phyloP scores from a whole-genome alignment of 148 eudicot species.

The Rheum nobile region DNA sequence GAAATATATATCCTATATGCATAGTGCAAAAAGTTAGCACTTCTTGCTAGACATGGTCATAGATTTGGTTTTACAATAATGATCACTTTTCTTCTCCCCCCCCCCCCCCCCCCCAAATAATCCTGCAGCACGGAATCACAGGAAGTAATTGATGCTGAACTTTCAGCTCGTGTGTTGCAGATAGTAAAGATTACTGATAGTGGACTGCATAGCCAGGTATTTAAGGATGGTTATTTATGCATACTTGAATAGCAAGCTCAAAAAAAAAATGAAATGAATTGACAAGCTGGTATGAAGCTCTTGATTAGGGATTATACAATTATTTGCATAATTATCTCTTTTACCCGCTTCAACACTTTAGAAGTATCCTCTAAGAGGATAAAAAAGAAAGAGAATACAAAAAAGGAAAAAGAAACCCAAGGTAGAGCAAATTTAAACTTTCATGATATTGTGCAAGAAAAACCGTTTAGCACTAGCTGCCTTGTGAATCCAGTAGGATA shows the following conservation, averaged over 20 bases:
- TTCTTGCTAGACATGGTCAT: background rate
- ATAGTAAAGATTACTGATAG: slow-evolving; percentile 69
- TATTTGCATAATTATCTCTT: background rate
- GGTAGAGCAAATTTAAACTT: background rate
- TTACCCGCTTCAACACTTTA: background rate
- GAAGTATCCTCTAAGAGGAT: background rate
- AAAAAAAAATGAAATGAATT: background rate
- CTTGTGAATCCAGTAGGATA: background rate
- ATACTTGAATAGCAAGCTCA: background rate
- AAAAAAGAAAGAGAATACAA: background rate
- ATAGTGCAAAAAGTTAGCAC: background rate
- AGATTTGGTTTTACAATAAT: background rate
- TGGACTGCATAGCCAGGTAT: slow-evolving; percentile 73
- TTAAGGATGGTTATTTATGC: background rate
- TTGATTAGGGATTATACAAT: background rate
- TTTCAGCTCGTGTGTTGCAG: slow-evolving; percentile 83
- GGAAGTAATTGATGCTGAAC: slow-evolving; percentile 87
- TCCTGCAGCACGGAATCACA: slow-evolving; percentile 52
- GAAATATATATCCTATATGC: background rate
- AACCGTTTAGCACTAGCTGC: background rate
- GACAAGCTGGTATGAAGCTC: background rate
- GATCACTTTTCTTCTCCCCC: background rate
- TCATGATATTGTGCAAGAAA: background rate
- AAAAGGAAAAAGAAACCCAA: background rate
- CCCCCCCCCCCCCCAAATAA: background rate